A percentile compares a stretch with the other conserved stretches of the same genome.
These are phyloP conservation scores for Odonthalia washingtoniensis DNA, from an alignment of 31 red algal genomes.

Conservation along the genomic window DNA sequence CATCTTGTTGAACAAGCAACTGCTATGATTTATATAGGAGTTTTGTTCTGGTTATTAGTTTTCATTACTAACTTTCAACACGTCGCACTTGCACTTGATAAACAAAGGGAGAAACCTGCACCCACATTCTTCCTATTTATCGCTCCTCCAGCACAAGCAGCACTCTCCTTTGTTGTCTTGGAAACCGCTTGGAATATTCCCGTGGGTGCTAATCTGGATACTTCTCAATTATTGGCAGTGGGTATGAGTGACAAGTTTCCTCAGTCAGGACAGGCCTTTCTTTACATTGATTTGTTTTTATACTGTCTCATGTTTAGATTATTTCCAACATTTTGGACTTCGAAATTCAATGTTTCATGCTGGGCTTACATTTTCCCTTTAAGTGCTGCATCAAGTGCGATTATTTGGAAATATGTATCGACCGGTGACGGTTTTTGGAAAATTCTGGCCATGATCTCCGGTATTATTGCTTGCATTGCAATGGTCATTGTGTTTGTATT, in stretches of 20 bases:
- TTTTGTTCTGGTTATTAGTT: slow-evolving; percentile 65
- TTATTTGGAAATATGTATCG: slow-evolving; percentile 25
- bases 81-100: slow-evolving; percentile 49
- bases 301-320: slow-evolving; percentile 73
- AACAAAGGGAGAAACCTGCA: slow-evolving; percentile 32
- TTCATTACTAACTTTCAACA: slow-evolving; percentile 77
- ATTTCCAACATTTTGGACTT: slow-evolving; percentile 61
- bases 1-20: slow-evolving; percentile 44
- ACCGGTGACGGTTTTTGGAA: slow-evolving; percentile 47
- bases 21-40: slow-evolving; percentile 64
- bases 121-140: slow-evolving; percentile 79
- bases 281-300: slow-evolving; percentile 72
- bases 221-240: slow-evolving; percentile 2
- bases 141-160: slow-evolving; percentile 66
- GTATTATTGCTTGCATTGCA: slow-evolving; percentile 25
- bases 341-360: slow-evolving; percentile 56
- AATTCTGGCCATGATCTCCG: slow-evolving; percentile 17
- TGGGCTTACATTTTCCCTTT: slow-evolving; percentile 80
- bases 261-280: slow-evolving; percentile 27
- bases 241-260: slow-evolving; percentile 15
- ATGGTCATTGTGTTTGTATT: slow-evolving; percentile 46
- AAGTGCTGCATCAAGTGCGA: slow-evolving; percentile 49
- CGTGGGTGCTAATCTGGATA: not conserved
- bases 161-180: slow-evolving; percentile 49
- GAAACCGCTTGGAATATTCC: slow-evolving; percentile 5